These are phyloP conservation scores for Aureobasidium sp. DNA, from an alignment of 2,329 filamentous ascomycete genomes.

Conservation along the genomic window DNA sequence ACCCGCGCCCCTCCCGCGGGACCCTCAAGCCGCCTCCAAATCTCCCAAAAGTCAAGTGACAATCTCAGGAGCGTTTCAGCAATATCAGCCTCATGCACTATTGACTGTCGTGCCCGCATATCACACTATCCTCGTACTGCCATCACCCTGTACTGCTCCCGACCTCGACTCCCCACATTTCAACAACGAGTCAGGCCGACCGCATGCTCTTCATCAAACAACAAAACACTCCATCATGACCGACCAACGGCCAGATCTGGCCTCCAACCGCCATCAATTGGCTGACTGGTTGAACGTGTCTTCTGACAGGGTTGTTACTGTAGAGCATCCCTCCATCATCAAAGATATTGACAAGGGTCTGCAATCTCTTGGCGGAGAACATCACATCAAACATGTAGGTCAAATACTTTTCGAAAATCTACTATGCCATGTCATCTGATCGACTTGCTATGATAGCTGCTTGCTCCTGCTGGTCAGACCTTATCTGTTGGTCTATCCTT, in stretches of 20 bases:
- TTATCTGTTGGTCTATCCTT: slow-evolving; percentile 53
- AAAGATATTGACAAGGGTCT: slow-evolving; percentile 56
- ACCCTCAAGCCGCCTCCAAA: neutral
- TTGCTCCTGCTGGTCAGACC: slow-evolving; percentile 1
- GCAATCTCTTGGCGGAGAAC: slow-evolving; percentile 50
- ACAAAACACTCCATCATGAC: slow-evolving; percentile 3
- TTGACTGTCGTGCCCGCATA: neutral
- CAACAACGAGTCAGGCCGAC: neutral
- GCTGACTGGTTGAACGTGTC: slow-evolving; percentile 24
- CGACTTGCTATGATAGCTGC: slow-evolving; percentile 8
- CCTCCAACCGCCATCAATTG: slow-evolving; percentile 1
- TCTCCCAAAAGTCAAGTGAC: neutral
- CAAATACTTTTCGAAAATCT: neutral
- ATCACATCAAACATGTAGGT: slow-evolving; percentile 45
- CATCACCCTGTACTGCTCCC: neutral
- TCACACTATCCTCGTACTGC: neutral
- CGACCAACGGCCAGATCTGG: slow-evolving; percentile 10
- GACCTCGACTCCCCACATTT: neutral
- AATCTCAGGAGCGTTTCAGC: neutral
- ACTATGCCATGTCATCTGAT: slow-evolving; percentile 2
- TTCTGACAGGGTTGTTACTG: slow-evolving; percentile 44
- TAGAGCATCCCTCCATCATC: slow-evolving; percentile 61
- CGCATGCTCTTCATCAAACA: neutral
- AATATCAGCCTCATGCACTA: neutral
- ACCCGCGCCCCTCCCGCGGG: neutral